Conservation (phyloP, 23 red algal genomes). For the Gracilaria vermiculophylla region DNA sequence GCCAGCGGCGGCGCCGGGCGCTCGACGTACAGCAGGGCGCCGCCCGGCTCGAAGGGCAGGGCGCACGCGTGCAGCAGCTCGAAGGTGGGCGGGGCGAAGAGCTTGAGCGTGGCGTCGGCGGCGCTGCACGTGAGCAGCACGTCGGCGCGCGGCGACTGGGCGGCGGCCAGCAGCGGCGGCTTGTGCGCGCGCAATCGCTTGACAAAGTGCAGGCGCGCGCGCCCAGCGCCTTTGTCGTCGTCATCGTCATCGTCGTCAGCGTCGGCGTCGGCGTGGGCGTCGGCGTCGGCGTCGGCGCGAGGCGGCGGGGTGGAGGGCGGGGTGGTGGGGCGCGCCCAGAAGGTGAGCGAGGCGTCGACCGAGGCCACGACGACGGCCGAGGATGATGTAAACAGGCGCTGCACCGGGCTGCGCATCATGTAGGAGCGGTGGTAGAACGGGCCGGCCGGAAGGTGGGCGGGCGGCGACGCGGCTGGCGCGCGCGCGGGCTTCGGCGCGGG, state of each 20-base stretch:
- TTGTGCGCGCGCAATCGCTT: conserved; percentile 35
- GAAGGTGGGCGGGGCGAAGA: background rate
- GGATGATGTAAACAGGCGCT: conserved; percentile 1
- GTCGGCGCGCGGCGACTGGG: background rate
- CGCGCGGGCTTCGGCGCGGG: background rate
- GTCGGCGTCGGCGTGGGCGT: background rate
- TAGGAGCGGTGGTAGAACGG: conserved; percentile 31
- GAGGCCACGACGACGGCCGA: background rate
- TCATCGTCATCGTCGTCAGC: background rate
- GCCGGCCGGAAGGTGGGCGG: background rate
- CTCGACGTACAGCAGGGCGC: background rate
- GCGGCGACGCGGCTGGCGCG: background rate
- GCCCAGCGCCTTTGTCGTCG: no score
- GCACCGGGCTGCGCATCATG: conserved; percentile 36
- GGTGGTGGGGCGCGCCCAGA: conserved; percentile 5
- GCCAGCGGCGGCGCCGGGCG: background rate
- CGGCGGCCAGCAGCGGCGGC: background rate
- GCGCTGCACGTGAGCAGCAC: background rate
- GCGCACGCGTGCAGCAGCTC: background rate
- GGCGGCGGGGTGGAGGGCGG: background rate
- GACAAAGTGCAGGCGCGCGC: conserved; percentile 15
- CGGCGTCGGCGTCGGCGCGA: background rate
- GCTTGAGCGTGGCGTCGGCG: conserved; percentile 3
- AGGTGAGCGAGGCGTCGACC: background rate
- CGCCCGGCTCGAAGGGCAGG: background rate